These are phyloP conservation scores for Lonicera japonica DNA, from an alignment of 129 eudicot genomes.

Conservation along the genomic window DNA sequence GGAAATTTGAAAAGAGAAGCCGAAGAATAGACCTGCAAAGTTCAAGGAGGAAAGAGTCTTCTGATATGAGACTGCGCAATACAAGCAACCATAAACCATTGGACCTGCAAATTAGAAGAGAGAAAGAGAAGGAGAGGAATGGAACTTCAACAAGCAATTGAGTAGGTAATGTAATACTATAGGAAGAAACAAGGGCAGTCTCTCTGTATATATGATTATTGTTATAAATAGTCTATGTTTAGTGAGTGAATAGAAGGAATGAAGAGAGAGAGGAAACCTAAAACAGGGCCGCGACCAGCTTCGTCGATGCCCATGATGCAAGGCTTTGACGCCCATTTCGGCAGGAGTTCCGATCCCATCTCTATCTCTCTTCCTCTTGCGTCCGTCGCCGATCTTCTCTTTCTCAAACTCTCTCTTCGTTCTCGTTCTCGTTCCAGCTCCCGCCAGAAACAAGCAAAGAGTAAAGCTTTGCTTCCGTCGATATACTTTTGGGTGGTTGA, in stretches of 20 bases:
- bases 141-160: no score
- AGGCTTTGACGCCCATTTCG: constrained; percentile 75
- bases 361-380: background rate
- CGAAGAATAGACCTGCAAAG: constrained; percentile 60
- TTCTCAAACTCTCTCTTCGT: background rate
- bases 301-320: constrained; percentile 98
- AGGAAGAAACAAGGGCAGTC: no score
- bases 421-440: background rate
- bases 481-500: no score
- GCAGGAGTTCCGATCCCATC: constrained; percentile 67
- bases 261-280: constrained; percentile 45
- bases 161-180: no score
- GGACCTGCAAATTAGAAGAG: constrained; percentile 48
- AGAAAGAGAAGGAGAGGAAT: no score
- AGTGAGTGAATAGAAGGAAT: background rate
- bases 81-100: constrained; percentile 96
- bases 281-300: constrained; percentile 99
- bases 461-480: background rate
- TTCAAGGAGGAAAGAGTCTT: constrained; percentile 62
- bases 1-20: background rate
- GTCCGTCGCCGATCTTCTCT: background rate
- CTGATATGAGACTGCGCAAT: constrained; percentile 80
- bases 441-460: constrained; percentile 8
- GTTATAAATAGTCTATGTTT: no score
- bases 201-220: no score